Base-by-base conservation (phyloP, 768 basidiomycete species). In the Trametes cingulata region DNA sequence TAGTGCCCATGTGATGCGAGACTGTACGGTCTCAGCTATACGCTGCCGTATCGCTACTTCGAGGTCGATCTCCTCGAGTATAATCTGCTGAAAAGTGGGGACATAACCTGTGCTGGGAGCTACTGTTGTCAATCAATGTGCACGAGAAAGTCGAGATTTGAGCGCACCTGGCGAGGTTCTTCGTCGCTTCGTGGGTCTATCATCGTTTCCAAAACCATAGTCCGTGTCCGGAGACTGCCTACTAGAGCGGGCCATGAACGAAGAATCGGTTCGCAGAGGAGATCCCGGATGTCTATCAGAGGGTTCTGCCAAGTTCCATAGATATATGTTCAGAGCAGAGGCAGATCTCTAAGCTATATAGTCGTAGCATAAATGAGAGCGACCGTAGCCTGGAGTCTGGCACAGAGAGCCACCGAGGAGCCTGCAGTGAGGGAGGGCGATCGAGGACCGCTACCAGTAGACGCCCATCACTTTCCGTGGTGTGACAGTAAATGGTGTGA, bases 1-100 rank as follows among this genome's bases (percentile, higher is more conserved):
- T 35, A 77, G 65, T 4, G 78, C 79, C 80, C 80, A 82, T 39
- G 76, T 74, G 15, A 82, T 72, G 25, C 81, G 75, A 20, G 79
- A 77, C 56, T 78, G 71, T 2, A 79, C 69, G 10, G 78, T 77
- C n/a, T 71, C 72, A 12, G 70, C 70, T 45, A 82, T 69, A 20
- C 79, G 73, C 56, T 76, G 65, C 39, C 79, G 73, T 19, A 82
- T 64, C 19, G 75, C 68, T 19, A 82, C 72, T 58, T 82, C 80
- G 37, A 80, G 65, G 62, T 76, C 72, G 1, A 82, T 55, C 58
- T 82, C 81, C 39, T 82, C 75, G 9, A 73, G 62, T 14, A 75
- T 47, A 0, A 75, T 47, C 48, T 69, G 71, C 39, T 60, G 63
- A 5, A 19, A 12, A 20, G 50, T 50, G 6, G 63, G 63, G 14